Conservation (phyloP, 257 asterid genomes). For the Penstemon eatonii region DNA sequence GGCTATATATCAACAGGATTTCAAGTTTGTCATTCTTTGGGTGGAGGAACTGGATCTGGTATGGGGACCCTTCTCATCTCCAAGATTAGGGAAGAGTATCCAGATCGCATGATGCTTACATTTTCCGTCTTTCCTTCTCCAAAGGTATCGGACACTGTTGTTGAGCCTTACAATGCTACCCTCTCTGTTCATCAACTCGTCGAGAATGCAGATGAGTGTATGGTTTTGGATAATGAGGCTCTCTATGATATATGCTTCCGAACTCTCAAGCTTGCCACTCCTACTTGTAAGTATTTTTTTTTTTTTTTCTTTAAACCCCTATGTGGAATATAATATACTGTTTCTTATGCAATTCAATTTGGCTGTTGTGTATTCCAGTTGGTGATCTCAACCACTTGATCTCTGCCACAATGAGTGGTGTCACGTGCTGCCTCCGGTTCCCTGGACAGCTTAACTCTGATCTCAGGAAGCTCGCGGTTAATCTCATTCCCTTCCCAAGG, state of each 20-base stretch:
- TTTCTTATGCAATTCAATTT: neutral
- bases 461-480: constrained; percentile 42
- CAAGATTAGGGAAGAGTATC: constrained; percentile 54
- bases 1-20: constrained; percentile 34
- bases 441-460: constrained; percentile 52
- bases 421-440: constrained; percentile 46
- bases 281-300: constrained; percentile 38
- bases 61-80: constrained; percentile 57
- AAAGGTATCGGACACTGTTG: constrained; percentile 53
- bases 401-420: constrained; percentile 50
- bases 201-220: constrained; percentile 56
- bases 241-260: constrained; percentile 54
- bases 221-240: constrained; percentile 58
- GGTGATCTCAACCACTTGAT: constrained; percentile 51
- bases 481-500: constrained; percentile 46
- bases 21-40: constrained; percentile 52
- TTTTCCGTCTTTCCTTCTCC: constrained; percentile 53
- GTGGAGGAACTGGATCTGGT: constrained; percentile 57
- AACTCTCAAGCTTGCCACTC: constrained; percentile 47
- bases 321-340: neutral
- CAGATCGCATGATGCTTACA: constrained; percentile 53
- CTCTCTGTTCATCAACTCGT: constrained; percentile 53
- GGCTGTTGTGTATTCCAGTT: constrained; percentile 29
- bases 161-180: constrained; percentile 54
- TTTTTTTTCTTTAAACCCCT: neutral